phyloP scores from a whole-genome alignment of 192 early-diverging fungal genomes.

The Coemansia sp. region DNA sequence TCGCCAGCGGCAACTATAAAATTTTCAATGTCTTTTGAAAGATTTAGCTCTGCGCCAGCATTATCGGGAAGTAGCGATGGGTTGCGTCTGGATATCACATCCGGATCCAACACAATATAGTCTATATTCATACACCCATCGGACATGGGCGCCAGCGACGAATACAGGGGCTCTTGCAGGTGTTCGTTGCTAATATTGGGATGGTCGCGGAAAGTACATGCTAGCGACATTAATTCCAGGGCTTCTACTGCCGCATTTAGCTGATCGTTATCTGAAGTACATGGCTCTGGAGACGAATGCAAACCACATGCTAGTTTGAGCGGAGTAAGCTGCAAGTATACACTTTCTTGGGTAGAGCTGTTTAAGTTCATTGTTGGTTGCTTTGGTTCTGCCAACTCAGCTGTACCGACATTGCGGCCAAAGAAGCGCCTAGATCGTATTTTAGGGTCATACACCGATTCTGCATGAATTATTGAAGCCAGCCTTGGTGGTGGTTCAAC shows the following conservation, averaged over 20 bases:
- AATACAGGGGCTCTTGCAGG: conserved; percentile 28
- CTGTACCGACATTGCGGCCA: no score
- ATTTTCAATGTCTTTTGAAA: conserved; percentile 4
- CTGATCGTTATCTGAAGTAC: neutral
- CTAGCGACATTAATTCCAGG: conserved; percentile 35
- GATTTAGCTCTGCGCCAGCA: conserved; percentile 3
- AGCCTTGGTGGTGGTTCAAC: neutral
- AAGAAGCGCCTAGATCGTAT: no score
- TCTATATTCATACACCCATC: conserved; percentile 41
- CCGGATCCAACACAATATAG: conserved; percentile 34
- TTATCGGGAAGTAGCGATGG: conserved; percentile 20
- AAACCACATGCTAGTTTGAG: neutral
- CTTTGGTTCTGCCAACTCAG: no score
- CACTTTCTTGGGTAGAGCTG: neutral
- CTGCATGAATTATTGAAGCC: neutral
- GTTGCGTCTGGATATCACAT: conserved; percentile 22
- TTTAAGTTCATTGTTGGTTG: no score
- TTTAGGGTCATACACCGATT: neutral
- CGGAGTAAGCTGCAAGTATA: neutral
- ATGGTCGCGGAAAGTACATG: neutral
- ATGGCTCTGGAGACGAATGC: no score
- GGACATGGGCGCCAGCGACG: conserved; percentile 18
- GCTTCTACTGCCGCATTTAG: conserved; percentile 11
- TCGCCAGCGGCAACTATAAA: conserved; percentile 4
- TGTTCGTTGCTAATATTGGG: conserved; percentile 19